Evolutionary conservation across 1,284 basidiomycete genomes (phyloP).

Genomic region (Heimioporus retisporus): DNA sequence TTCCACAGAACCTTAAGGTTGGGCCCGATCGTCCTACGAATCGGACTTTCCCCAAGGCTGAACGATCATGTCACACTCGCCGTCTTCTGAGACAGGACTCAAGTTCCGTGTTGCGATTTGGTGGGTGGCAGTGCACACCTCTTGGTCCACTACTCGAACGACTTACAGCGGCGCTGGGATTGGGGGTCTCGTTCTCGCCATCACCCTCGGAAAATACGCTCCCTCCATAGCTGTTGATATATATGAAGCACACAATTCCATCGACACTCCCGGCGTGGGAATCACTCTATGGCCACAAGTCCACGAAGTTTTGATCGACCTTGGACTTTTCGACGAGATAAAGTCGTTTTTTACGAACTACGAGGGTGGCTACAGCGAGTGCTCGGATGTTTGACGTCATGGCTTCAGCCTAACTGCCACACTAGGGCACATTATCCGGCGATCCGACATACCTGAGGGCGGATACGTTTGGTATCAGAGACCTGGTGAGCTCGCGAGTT

Average conservation of each 20-base stretch:
- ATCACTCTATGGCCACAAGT: conserved; percentile 20
- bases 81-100: background rate
- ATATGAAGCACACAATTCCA: conserved; percentile 32
- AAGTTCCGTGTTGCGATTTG: conserved; percentile 32
- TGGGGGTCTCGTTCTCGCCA: conserved; percentile 32
- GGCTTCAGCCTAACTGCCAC: background rate
- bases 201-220: conserved; percentile 34
- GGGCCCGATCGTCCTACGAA: background rate
- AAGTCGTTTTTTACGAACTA: conserved; percentile 7
- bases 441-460: conserved; percentile 29
- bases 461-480: conserved; percentile 32
- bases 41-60: background rate
- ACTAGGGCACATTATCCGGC: conserved; percentile 17
- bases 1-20: no score
- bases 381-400: background rate
- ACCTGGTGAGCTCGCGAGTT: conserved; percentile 13
- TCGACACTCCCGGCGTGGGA: conserved; percentile 27
- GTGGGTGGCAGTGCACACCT: conserved; percentile 11
- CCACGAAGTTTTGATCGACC: conserved; percentile 25
- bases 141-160: background rate
- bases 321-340: conserved; percentile 32
- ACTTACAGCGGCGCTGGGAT: conserved; percentile 32
- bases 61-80: conserved; percentile 12
- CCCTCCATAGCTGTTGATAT: conserved; percentile 31
- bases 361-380: background rate